Evolutionary conservation across 495 filamentous ascomycete genomes (phyloP), one percentile per base, ranked within the genome.

Genomic region (Penicillium canescens): DNA sequence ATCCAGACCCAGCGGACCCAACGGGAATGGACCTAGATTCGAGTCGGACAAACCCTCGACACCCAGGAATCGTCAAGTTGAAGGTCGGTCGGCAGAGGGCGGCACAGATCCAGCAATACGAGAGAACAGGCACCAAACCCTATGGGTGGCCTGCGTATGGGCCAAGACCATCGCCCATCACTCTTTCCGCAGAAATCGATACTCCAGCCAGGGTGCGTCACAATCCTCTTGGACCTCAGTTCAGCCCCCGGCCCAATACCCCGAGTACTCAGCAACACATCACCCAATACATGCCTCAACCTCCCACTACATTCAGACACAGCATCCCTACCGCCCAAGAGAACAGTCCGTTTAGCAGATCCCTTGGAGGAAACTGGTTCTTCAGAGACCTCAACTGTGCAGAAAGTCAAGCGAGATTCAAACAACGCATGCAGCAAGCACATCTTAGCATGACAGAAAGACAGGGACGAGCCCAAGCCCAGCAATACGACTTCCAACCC

Each of bases 21-120:
- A 10, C 28, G 6, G 28, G 28, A 31, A 31, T 9, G 28, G 9
- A 7, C 28, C 6, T 7, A 9, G 8, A 31, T 8, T 31, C 28
- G 8, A 31, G 8, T 7, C 6, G 8, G 28, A 14, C 45, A 42
- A 33, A 14, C 23, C 23, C 18, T 38, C 49, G 31, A 16, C 18
- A n/a, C 3, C 40, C 47, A 24, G 52, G 48, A 34, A 20, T 69
- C 7, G 52, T 64, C 34, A 56, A 47, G n/a, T 38, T 66, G 18
- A 51, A 40, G 4, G 39, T 64, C 5, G 58, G 54, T 6, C 14
- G 24, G 7, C 21, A 54, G 26, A 45, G 38, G 18, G 60, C 55
- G 1, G 57, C 57, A 34, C 55, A 52, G 9, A 43, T 61, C 44
- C 36, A 50, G 13, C n/a, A 46, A 12, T 35, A 38, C 23, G 33